phyloP scores from a whole-genome alignment of 495 filamentous ascomycete species.

The Lasiosphaeria ovina region DNA sequence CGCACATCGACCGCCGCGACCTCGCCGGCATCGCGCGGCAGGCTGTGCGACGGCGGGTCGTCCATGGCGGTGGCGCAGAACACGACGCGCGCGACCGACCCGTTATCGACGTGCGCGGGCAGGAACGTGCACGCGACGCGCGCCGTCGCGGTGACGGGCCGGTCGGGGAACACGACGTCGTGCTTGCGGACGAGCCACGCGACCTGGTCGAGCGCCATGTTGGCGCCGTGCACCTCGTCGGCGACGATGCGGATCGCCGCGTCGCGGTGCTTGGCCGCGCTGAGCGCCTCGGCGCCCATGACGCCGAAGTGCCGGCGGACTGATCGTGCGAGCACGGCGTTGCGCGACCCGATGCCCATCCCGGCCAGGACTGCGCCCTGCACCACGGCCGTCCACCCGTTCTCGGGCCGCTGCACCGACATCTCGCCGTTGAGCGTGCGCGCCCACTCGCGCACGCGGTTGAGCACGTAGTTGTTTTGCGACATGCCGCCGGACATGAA shows the following conservation, averaged over 20 bases:
- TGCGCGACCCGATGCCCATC: slow-evolving; percentile 4
- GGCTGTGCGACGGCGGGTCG: neutral
- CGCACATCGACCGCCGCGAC: neutral
- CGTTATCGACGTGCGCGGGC: neutral
- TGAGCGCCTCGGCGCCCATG: slow-evolving; percentile 3
- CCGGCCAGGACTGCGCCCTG: neutral
- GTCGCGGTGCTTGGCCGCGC: slow-evolving; percentile 4
- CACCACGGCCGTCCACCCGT: slow-evolving; percentile 3
- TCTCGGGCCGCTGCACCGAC: neutral
- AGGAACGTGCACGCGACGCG: neutral
- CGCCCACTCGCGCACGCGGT: neutral
- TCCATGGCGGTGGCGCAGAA: neutral
- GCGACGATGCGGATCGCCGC: neutral
- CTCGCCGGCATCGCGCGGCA: neutral
- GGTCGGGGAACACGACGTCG: slow-evolving; percentile 1
- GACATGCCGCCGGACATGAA: slow-evolving; percentile 10
- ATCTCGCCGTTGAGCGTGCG: neutral
- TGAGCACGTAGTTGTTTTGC: slow-evolving; percentile 3
- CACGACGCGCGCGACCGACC: neutral
- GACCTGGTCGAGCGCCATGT: neutral
- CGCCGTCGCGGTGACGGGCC: neutral
- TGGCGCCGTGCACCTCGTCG: neutral
- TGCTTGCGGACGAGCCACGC: slow-evolving; percentile 2
- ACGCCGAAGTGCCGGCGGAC: neutral
- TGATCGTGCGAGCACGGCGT: neutral